These are phyloP conservation scores for Pyrus betulifolia DNA, from an alignment of 306 rosid species.

Conservation along the genomic window DNA sequence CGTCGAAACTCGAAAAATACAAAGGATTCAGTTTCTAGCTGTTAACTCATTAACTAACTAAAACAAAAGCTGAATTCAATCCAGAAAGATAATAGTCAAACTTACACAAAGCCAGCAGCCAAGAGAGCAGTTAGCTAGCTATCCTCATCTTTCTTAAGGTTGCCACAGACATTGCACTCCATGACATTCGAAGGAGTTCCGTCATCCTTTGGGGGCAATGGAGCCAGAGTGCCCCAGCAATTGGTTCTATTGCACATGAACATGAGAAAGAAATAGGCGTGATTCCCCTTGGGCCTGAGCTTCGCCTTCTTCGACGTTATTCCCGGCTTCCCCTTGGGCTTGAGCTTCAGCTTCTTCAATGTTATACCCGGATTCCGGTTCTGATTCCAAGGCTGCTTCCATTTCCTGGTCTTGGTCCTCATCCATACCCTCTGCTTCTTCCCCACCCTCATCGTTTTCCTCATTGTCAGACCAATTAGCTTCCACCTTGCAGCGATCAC, in stretches of 20 bases:
- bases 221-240: constrained; percentile 76
- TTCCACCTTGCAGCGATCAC: constrained; percentile 76
- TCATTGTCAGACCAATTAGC: constrained; percentile 66
- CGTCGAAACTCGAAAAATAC: background rate
- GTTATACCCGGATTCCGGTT: background rate
- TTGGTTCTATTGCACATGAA: constrained; percentile 58
- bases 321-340: background rate
- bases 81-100: background rate
- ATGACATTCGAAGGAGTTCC: constrained; percentile 31
- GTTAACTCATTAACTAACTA: background rate
- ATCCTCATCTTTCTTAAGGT: constrained; percentile 33
- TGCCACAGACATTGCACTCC: constrained; percentile 78
- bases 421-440: constrained; percentile 33
- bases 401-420: constrained; percentile 15
- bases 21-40: background rate
- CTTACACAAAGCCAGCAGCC: constrained; percentile 16
- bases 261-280: constrained; percentile 67
- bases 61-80: background rate
- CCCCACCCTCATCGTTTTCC: constrained; percentile 28
- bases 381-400: constrained; percentile 3
- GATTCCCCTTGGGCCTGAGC: constrained; percentile 22
- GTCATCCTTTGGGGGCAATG: constrained; percentile 45
- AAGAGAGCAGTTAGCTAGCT: constrained; percentile 18
- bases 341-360: constrained; percentile 16
- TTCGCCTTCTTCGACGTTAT: constrained; percentile 2